phyloP scores from a whole-genome alignment of 2,329 filamentous ascomycete genomes.

The Leptographium galeiforme region DNA sequence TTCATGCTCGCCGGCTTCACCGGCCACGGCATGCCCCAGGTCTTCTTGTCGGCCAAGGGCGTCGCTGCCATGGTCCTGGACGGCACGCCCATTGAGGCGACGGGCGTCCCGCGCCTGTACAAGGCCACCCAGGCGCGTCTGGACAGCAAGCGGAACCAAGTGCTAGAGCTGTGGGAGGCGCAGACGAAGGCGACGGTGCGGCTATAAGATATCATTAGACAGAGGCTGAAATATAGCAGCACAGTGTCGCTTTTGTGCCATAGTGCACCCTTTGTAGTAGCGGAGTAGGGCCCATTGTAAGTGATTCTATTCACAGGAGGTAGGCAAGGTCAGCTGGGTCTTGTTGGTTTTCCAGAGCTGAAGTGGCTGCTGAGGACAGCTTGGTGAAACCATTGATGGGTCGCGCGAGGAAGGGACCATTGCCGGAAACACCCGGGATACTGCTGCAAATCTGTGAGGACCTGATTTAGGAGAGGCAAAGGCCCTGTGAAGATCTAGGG shows the following conservation, averaged over 20 bases:
- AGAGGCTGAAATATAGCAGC: not conserved
- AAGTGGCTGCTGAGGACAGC: too few relatives aligned
- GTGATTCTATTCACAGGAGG: too few relatives aligned
- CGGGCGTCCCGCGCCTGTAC: conserved; percentile 23
- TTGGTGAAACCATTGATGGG: too few relatives aligned
- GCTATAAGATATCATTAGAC: not conserved
- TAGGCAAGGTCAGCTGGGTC: too few relatives aligned
- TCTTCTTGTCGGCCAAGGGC: conserved; percentile 26
- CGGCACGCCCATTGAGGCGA: conserved; percentile 18
- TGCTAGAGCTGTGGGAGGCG: not conserved
- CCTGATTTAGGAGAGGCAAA: too few relatives aligned
- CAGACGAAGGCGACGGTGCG: not conserved
- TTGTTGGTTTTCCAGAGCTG: too few relatives aligned
- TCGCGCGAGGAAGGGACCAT: too few relatives aligned
- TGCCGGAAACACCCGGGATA: too few relatives aligned
- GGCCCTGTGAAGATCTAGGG: too few relatives aligned
- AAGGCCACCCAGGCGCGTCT: conserved; percentile 15
- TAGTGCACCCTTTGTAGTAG: not conserved
- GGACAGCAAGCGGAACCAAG: not conserved
- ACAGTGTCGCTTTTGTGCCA: too few relatives aligned
- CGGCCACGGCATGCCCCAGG: conserved; percentile 37
- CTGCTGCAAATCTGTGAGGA: too few relatives aligned
- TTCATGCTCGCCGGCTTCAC: conserved; percentile 34
- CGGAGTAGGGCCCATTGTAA: too few relatives aligned
- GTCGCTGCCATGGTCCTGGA: conserved; percentile 24